Base-by-base conservation (phyloP, 768 basidiomycete species). In the Amanita molliuscula region DNA sequence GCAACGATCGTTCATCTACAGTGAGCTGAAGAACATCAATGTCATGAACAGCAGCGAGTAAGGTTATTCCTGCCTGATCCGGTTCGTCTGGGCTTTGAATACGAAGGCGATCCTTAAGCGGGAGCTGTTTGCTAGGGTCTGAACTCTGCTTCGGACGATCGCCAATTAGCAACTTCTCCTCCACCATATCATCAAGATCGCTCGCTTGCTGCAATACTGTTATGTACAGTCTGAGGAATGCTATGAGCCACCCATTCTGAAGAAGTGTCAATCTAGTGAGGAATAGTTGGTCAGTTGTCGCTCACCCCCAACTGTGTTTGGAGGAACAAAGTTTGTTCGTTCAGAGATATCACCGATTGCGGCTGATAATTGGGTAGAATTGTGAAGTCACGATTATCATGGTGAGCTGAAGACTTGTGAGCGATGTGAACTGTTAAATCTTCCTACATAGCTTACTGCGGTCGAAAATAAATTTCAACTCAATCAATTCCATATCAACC, bases 371-470 rank as follows among this genome's bases (percentile, higher is more conserved):
- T 82, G 6, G 85, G 78, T 21, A 94, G 66, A 42, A 92, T 81
- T 34, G 73, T 71, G 57, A 85, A 83, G 66, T 95, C 92, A 6
- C 92, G 84, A 62, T 95, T 94, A 63, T 95, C 92, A 49, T 82
- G 73, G 55, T 92, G 86, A 50, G 71, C 83, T 87, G 58, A n/a
- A 53, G 16, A n/a, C 52, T 8, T 42, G 18, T 53, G 31, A 58
- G 45, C 18, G 38, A 26, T n/a, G 56, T 16, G 34, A 53, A 34
- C 20, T 6, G 25, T 26, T 20, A 29, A 23, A 47, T 23, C 53
- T 20, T 40, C 38, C 21, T 21, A 31, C 47, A 6, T 34, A 34
- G 69, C 78, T 51, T 56, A 85, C 83, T 67, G 47, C 85, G 77
- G 58, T 88, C 82, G 58, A 88, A 84, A 59, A 88, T 78, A 60